Percentiles rank a stretch among this genome's conserved stretches.
phyloP scores from a whole-genome alignment of 202 grass and related monocot species.

The Zizania palustris region DNA sequence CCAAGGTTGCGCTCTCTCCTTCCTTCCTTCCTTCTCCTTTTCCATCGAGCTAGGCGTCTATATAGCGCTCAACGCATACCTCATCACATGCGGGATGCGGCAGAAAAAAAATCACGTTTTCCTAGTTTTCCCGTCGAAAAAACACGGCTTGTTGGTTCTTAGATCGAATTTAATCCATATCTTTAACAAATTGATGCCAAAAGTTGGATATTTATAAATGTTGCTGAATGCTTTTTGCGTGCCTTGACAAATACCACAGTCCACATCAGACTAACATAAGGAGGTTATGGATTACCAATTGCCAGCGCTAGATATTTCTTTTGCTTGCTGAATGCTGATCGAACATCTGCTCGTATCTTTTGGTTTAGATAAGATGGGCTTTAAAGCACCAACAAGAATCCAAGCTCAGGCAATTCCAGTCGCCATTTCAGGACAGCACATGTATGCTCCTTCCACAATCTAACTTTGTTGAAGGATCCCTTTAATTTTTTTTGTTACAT shows the following conservation, averaged over 20 bases:
- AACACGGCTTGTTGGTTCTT: background rate
- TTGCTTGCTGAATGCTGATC: slow-evolving; percentile 18
- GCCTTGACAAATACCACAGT: background rate
- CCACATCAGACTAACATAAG: background rate
- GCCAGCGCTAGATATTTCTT: background rate
- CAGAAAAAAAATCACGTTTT: background rate
- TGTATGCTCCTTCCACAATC: slow-evolving; percentile 50
- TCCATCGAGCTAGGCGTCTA: background rate
- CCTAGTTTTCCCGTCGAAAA: background rate
- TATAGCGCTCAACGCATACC: background rate
- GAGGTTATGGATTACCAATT: background rate
- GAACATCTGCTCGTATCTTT: background rate
- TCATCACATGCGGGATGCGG: background rate
- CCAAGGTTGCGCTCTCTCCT: slow-evolving; percentile 52
- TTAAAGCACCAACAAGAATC: slow-evolving; percentile 74
- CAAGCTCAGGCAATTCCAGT: slow-evolving; percentile 88
- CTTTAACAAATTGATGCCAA: background rate
- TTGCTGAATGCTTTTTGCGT: background rate
- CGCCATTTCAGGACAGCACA: slow-evolving; percentile 77
- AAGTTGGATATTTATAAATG: background rate
- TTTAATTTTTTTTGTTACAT: background rate
- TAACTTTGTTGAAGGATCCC: background rate
- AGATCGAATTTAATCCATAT: background rate
- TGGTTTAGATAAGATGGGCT: slow-evolving; percentile 83
- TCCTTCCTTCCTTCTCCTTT: background rate